A percentile compares a stretch with the other conserved stretches of the same genome.
These are phyloP conservation scores for Tylopilus rubrobrunneus DNA, from an alignment of 768 basidiomycete species.

Conservation along the genomic window DNA sequence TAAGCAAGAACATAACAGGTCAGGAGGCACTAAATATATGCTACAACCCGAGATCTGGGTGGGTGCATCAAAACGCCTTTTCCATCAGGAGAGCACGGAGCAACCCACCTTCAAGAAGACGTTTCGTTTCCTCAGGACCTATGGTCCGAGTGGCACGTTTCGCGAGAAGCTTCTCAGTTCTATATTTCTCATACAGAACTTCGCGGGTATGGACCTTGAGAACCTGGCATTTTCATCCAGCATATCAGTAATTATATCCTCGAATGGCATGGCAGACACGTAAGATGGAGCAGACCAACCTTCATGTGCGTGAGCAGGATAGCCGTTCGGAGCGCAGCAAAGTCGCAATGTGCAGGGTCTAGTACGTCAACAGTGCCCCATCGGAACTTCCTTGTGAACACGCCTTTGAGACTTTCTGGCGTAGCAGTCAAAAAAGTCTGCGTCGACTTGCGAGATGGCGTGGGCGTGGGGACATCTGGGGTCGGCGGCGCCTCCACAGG, in stretches of 20 bases:
- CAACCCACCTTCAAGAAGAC: conserved; percentile 65
- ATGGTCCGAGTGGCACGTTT: conserved; percentile 79
- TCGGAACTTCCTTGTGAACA: conserved; percentile 74
- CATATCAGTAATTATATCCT: conserved; percentile 5
- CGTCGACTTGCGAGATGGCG: conserved; percentile 35
- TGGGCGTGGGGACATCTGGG: conserved; percentile 35
- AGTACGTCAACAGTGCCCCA: conserved; percentile 91
- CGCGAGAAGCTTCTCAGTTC: conserved; percentile 87
- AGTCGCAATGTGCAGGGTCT: conserved; percentile 84
- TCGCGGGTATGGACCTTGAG: conserved; percentile 82
- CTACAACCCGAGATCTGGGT: conserved; percentile 46
- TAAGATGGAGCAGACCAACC: conserved; percentile 40
- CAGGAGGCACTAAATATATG: conserved; percentile 22
- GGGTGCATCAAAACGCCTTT: conserved; percentile 22
- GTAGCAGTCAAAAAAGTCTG: conserved; percentile 39
- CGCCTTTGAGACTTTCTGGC: conserved; percentile 66
- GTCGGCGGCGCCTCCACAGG: conserved; percentile 32
- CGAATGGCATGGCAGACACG: conserved; percentile 15
- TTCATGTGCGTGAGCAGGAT: conserved; percentile 83
- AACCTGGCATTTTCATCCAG: conserved; percentile 42
- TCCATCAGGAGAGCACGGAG: conserved; percentile 16
- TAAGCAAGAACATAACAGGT: conserved; percentile 22
- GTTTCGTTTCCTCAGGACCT: conserved; percentile 67
- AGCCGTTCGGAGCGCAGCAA: conserved; percentile 77
- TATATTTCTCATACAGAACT: conserved; percentile 88